Evolutionary conservation across 2,329 filamentous ascomycete genomes (phyloP).

Genomic region (Erysiphe neolycopersici): DNA sequence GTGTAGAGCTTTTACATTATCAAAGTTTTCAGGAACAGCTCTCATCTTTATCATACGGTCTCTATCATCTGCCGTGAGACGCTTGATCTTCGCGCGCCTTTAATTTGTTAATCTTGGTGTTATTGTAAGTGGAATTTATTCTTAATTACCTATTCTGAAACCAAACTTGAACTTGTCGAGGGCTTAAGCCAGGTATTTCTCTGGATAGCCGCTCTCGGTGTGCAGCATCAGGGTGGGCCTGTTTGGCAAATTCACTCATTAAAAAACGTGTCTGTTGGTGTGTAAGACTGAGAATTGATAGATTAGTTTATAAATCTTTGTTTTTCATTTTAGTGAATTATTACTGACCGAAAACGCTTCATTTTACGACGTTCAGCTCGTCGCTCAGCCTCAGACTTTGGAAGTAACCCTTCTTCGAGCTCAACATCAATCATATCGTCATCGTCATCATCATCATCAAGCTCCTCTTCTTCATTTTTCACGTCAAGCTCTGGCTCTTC

Average conservation of each 20-base stretch:
- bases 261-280: slow-evolving; percentile 94
- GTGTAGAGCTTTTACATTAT: slow-evolving; percentile 41
- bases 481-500: slow-evolving; percentile 15
- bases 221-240: slow-evolving; percentile 78
- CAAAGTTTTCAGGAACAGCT: slow-evolving; percentile 42
- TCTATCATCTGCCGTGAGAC: slow-evolving; percentile 40
- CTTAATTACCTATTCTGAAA: slow-evolving; percentile 71
- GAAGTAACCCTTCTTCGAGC: slow-evolving; percentile 17
- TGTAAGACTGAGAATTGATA: slow-evolving; percentile 38
- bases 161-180: slow-evolving; percentile 90
- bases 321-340: neutral
- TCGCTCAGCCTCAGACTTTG: slow-evolving; percentile 28
- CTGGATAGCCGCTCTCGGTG: slow-evolving; percentile 66
- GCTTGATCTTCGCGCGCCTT: slow-evolving; percentile 46
- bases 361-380: slow-evolving; percentile 33
- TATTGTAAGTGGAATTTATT: neutral
- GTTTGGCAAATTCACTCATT: slow-evolving; percentile 90
- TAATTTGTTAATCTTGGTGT: slow-evolving; percentile 2
- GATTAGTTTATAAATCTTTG: neutral
- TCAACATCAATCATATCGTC: slow-evolving; percentile 26
- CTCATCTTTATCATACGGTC: slow-evolving; percentile 48
- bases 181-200: slow-evolving; percentile 76
- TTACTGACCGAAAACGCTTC: slow-evolving; percentile 51
- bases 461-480: slow-evolving; percentile 12
- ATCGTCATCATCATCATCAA: slow-evolving; percentile 20